Percentiles rank a stretch among this genome's conserved stretches.
Evolutionary conservation across 2,329 filamentous ascomycete genomes (phyloP).

Genomic region (Penicillium sp.): DNA sequence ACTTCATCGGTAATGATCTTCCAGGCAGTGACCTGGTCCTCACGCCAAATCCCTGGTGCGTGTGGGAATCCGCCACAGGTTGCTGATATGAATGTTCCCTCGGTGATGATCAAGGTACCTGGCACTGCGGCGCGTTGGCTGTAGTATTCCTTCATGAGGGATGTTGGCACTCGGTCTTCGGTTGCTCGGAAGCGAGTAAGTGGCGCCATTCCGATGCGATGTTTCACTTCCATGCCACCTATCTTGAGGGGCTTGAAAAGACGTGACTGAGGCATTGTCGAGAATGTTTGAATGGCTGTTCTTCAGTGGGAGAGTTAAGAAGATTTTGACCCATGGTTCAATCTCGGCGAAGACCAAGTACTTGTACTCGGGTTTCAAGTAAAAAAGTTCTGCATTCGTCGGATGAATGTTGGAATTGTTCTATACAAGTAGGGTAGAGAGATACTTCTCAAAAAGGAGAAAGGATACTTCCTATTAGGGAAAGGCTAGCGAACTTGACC

Average conservation of each 20-base stretch:
- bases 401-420: background rate
- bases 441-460: background rate
- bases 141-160: slow-evolving; percentile 50
- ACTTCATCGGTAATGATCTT: background rate
- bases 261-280: background rate
- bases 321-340: too few relatives aligned
- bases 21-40: background rate
- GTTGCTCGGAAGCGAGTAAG: slow-evolving; percentile 51
- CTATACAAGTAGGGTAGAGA: background rate
- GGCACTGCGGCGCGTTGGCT: slow-evolving; percentile 50
- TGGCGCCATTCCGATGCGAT: slow-evolving; percentile 49
- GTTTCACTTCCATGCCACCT: slow-evolving; percentile 25
- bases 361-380: background rate
- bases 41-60: background rate
- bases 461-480: background rate
- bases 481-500: background rate
- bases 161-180: slow-evolving; percentile 47
- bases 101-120: slow-evolving; percentile 58
- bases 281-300: background rate
- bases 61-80: slow-evolving; percentile 41
- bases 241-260: background rate
- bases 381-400: background rate
- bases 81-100: slow-evolving; percentile 53
- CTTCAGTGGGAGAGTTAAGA: background rate
- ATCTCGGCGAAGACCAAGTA: background rate